phyloP scores from a whole-genome alignment of 208 protist species.

The Leishmania lainsoni region DNA sequence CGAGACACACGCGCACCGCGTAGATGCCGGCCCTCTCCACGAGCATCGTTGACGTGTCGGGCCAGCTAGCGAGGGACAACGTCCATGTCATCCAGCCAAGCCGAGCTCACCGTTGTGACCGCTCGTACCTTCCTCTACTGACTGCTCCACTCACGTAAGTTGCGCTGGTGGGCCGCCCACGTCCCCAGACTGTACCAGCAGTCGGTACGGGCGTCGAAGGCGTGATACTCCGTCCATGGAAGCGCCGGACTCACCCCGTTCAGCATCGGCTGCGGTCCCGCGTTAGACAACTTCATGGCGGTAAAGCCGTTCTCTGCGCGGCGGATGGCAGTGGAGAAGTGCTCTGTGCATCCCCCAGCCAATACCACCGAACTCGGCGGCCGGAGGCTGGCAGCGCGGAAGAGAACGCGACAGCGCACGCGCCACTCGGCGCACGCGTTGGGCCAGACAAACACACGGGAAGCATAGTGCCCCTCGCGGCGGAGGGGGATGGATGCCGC shows the following conservation, averaged over 20 bases:
- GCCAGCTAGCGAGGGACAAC: constrained; percentile 32
- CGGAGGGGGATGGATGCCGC: not conserved
- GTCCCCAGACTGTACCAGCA: constrained; percentile 45
- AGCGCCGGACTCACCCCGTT: constrained; percentile 19
- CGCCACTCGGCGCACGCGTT: not conserved
- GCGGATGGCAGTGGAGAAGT: constrained; percentile 21
- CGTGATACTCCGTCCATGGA: constrained; percentile 39
- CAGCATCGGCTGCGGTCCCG: not conserved
- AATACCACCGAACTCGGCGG: constrained; percentile 39
- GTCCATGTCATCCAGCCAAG: constrained; percentile 19
- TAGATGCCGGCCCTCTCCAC: constrained; percentile 46
- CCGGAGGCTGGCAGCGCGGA: constrained; percentile 11
- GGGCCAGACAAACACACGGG: not conserved
- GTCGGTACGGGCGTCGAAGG: constrained; percentile 46
- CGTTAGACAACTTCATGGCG: not conserved
- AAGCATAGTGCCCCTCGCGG: not conserved
- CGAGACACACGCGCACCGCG: constrained; percentile 42
- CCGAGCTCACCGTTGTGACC: not conserved
- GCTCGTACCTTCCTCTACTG: not conserved
- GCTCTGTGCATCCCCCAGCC: constrained; percentile 23
- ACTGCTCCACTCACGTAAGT: constrained; percentile 8
- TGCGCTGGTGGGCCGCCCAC: constrained; percentile 17
- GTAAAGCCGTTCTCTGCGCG: not conserved
- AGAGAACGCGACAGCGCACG: not conserved
- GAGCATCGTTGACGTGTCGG: constrained; percentile 19